Conservation (phyloP, 805 yeast genomes). For the Metschnikowia koreensis region DNA sequence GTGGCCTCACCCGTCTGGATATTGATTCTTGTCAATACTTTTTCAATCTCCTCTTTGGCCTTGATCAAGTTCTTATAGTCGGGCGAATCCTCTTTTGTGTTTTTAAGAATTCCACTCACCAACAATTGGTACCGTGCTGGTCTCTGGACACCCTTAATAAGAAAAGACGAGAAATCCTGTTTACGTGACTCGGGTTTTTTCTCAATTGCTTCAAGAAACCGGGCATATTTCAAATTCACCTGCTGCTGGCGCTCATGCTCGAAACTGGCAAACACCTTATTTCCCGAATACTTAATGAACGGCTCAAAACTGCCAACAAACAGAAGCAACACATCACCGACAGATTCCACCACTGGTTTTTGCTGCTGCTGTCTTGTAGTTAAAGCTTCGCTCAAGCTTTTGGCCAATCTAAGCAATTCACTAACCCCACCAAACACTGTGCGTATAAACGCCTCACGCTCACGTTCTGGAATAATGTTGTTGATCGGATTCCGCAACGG, state of each 20-base stretch:
- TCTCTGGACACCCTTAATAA: conserved; percentile 93
- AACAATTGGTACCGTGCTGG: conserved; percentile 92
- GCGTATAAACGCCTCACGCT: conserved; percentile 86
- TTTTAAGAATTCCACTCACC: conserved; percentile 76
- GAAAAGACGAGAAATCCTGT: conserved; percentile 86
- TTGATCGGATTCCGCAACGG: conserved; percentile 74
- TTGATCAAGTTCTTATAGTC: conserved; percentile 67
- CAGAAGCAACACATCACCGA: conserved; percentile 86
- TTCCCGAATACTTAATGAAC: conserved; percentile 89
- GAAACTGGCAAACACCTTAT: conserved; percentile 91
- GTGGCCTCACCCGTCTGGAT: conserved; percentile 91
- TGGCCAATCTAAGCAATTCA: conserved; percentile 81
- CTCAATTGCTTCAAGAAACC: conserved; percentile 89
- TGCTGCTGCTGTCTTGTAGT: conserved; percentile 79
- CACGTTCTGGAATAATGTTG: conserved; percentile 81
- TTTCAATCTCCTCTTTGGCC: conserved; percentile 73
- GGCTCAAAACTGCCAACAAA: conserved; percentile 87
- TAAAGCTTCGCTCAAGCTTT: conserved; percentile 83
- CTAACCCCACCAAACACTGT: conserved; percentile 88
- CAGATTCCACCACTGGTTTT: conserved; percentile 76
- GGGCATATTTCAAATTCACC: conserved; percentile 85
- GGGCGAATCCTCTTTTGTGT: conserved; percentile 71
- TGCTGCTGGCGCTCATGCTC: conserved; percentile 93
- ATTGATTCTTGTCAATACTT: conserved; percentile 74
- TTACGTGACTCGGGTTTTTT: conserved; percentile 81